Evolutionary conservation across 2,329 filamentous ascomycete species (phyloP), one percentile per base, ranked within the genome.

Genomic region (Colletotrichum viniferum): DNA sequence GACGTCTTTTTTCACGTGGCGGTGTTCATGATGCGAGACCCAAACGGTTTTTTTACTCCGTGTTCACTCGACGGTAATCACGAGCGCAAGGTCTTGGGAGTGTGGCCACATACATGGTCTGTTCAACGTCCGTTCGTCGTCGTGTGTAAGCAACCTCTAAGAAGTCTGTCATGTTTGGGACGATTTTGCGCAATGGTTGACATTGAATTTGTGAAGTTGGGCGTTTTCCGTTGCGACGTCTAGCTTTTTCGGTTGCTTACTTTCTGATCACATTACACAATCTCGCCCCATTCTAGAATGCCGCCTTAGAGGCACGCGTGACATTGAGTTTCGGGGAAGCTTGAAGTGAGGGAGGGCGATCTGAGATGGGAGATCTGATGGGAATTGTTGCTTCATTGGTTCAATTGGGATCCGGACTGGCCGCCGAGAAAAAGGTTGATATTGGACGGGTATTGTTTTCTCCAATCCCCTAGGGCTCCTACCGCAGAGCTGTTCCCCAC

Each of bases 171-270:
- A 52, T 52, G 10, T 24, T 52, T 52, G 43, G 10, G 43, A 52
- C n/a, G 43, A 13, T 52, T 52, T 52, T 52, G 43, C n/a, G 43
- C n/a, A 24, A 13, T 13, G 43, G 10, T 52, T 52, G 43, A 52
- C n/a, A 52, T 52, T 18, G 38, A 48, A 7, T 12, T n/a, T n/a
- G 38, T n/a, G n/a, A 0, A 13, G 10, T 24, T 13, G 43, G 43
- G 4, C 43, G 1, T 52, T 52, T 4, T 0, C n/a, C 1, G 1
- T 21, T 2, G 43, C 12, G 10, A 21, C 5, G n/a, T 52, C 43
- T 52, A 52, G n/a, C 43, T 52, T 52, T 52, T 52, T 7, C 13
- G 43, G n/a, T 52, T 52, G 43, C 43, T 52, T 52, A 52, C 43
- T 52, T 7, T 52, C 38, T 52, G n/a, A 21, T 21, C 10, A 21